phyloP scores from a whole-genome alignment of 2,329 filamentous ascomycete species.

The Pochonia chlamydosporia region DNA sequence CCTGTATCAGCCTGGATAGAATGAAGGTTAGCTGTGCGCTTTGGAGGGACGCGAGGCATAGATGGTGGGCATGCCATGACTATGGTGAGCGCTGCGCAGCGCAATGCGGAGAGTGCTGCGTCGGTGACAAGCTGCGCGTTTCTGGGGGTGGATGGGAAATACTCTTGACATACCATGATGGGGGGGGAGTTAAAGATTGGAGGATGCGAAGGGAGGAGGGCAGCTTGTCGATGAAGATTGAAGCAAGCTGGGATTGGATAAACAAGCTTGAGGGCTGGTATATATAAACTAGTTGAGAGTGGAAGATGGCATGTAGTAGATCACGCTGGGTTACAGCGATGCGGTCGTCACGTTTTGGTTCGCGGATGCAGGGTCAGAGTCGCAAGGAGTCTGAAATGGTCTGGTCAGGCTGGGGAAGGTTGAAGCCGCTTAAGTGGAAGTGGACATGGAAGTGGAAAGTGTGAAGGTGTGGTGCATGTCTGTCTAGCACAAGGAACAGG shows the following conservation, averaged over 20 bases:
- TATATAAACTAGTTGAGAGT: neutral
- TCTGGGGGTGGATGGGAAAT: conserved; percentile 1
- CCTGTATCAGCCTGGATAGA: conserved; percentile 61
- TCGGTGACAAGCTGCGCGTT: conserved; percentile 7
- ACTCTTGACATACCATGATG: conserved; percentile 10
- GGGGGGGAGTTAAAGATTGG: neutral
- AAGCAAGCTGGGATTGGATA: neutral
- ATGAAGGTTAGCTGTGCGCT: neutral
- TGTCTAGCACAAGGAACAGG: no score
- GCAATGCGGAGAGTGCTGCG: conserved; percentile 6
- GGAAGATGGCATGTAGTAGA: neutral
- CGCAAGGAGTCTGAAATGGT: neutral
- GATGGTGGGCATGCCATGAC: conserved; percentile 7
- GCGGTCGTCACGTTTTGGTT: neutral
- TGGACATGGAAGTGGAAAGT: no score
- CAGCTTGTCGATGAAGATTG: conserved; percentile 1
- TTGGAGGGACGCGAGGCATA: neutral
- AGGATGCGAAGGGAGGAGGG: neutral
- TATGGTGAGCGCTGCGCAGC: conserved; percentile 7
- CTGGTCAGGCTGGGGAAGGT: no score
- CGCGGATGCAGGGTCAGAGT: neutral
- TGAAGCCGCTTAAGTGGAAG: no score
- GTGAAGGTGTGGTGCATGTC: no score
- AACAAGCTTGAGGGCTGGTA: no score
- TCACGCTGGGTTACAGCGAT: neutral